A percentile compares a stretch with the other conserved stretches of the same genome.
Conservation (phyloP, 441 rosid genomes). For the Flueggea neowawraea region DNA sequence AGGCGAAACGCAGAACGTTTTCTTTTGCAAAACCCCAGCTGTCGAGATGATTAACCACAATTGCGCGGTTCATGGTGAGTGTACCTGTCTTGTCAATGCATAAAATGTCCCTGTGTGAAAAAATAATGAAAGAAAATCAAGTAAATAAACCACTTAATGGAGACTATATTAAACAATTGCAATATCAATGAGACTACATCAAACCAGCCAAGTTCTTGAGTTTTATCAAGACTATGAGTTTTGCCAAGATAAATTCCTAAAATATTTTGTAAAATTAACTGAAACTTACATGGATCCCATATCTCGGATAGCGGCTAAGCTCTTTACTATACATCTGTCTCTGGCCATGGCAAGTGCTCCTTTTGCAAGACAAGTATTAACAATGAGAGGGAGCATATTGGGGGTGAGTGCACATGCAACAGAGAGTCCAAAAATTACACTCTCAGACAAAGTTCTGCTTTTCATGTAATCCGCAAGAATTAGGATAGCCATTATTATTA, state of each 20-base stretch:
- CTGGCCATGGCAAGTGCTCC: slow-evolving; percentile 81
- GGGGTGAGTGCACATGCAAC: slow-evolving; percentile 80
- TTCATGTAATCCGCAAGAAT: slow-evolving; percentile 30
- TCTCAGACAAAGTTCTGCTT: slow-evolving; percentile 31
- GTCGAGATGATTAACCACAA: slow-evolving; percentile 56
- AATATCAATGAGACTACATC: too few species aligned
- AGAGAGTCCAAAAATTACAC: slow-evolving; percentile 61
- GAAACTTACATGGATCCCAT: slow-evolving; percentile 78
- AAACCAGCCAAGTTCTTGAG: too few species aligned
- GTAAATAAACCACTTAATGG: not conserved
- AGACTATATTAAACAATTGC: too few species aligned
- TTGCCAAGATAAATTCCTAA: too few species aligned
- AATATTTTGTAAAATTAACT: not conserved
- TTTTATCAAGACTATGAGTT: too few species aligned
- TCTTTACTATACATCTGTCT: slow-evolving; percentile 72
- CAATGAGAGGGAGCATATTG: slow-evolving; percentile 78
- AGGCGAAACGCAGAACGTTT: slow-evolving; percentile 56
- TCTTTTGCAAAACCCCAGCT: slow-evolving; percentile 47
- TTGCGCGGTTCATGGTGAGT: slow-evolving; percentile 65
- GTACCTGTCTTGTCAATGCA: slow-evolving; percentile 82
- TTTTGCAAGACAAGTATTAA: slow-evolving; percentile 69
- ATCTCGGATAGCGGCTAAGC: slow-evolving; percentile 54
- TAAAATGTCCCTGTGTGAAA: slow-evolving; percentile 46
- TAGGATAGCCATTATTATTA: slow-evolving; percentile 46
- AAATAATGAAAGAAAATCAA: not conserved